Evolutionary conservation across 2,329 filamentous ascomycete genomes (phyloP).

Genomic region (Alternaria triticina): DNA sequence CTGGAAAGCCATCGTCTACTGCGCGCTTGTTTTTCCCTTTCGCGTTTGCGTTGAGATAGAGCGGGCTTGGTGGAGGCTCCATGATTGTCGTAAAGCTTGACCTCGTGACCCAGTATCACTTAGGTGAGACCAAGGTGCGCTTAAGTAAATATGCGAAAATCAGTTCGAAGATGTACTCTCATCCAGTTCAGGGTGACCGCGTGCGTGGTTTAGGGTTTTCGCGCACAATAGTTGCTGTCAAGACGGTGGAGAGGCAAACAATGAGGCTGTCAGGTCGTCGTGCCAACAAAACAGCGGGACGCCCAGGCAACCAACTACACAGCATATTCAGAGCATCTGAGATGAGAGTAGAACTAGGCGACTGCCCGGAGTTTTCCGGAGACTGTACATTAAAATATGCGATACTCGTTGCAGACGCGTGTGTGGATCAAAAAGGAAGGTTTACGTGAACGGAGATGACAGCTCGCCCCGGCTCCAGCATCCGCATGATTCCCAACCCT

Average conservation of each 20-base stretch:
- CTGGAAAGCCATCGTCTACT: conserved; percentile 13
- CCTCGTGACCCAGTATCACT: background rate
- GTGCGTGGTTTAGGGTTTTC: background rate
- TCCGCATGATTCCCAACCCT: background rate
- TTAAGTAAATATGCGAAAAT: background rate
- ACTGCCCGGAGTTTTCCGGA: background rate
- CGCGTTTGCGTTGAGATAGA: conserved; percentile 1
- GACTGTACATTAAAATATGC: background rate
- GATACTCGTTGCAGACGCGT: background rate
- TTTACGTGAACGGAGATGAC: background rate
- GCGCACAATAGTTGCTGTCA: background rate
- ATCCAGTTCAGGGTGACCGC: background rate
- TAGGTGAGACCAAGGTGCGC: background rate
- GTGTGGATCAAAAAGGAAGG: background rate
- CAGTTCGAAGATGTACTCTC: background rate
- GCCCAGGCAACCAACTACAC: background rate
- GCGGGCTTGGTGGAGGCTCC: conserved; percentile 3
- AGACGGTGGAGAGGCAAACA: background rate
- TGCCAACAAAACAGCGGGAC: background rate
- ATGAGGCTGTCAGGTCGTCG: background rate
- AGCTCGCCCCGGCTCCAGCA: background rate
- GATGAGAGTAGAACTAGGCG: background rate
- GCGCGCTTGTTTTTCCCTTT: conserved; percentile 31
- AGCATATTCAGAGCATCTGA: background rate
- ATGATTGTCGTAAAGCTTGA: background rate